Evolutionary conservation across 2,329 filamentous ascomycete genomes (phyloP).

Genomic region (Cordyceps javanica): DNA sequence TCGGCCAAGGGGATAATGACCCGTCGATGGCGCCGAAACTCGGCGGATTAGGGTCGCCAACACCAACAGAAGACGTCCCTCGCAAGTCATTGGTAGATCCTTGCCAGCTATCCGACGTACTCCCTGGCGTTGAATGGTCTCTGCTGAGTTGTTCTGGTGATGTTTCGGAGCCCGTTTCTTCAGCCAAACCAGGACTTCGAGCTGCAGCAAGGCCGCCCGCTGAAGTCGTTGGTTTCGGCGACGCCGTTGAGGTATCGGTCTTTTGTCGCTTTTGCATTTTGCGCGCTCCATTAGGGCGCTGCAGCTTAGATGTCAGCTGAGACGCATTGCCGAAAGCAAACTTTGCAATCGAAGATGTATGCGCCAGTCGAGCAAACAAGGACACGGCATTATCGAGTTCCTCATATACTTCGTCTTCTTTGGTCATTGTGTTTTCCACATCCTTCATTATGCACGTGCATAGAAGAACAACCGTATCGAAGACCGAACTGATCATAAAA

Average conservation of each 20-base stretch:
- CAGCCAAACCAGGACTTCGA: neutral
- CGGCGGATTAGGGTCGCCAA: neutral
- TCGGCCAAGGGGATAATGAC: slow-evolving; percentile 6
- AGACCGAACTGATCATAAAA: slow-evolving; percentile 43
- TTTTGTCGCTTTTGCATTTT: slow-evolving; percentile 2
- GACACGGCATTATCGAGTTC: slow-evolving; percentile 6
- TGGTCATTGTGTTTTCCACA: slow-evolving; percentile 30
- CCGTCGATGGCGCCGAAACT: slow-evolving; percentile 1
- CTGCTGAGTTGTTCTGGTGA: neutral
- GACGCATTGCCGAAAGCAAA: neutral
- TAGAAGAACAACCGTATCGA: slow-evolving; percentile 44
- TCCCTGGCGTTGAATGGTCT: neutral
- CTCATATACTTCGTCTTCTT: neutral
- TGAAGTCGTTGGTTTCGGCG: neutral
- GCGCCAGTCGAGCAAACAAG: neutral
- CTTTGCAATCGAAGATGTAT: neutral
- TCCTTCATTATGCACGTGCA: slow-evolving; percentile 48
- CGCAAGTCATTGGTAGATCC: neutral
- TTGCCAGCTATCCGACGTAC: slow-evolving; percentile 4
- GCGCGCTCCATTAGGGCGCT: neutral
- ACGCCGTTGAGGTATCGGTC: neutral
- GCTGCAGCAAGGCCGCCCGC: neutral
- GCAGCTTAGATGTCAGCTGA: neutral
- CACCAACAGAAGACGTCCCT: neutral
- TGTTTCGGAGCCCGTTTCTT: neutral